phyloP scores from a whole-genome alignment of 441 rosid genomes.

The Populus tomentosa region DNA sequence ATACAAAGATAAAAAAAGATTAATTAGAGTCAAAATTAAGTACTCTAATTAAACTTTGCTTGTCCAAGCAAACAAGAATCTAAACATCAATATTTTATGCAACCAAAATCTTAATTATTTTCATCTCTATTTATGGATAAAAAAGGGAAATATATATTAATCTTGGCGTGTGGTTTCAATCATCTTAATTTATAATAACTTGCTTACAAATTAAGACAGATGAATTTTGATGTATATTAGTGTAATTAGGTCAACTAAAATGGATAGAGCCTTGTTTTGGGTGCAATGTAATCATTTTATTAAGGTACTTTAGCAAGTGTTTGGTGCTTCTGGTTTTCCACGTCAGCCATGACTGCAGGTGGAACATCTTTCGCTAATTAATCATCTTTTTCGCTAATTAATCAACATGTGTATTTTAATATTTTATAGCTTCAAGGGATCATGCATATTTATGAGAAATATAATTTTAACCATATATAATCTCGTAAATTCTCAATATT shows the following conservation, averaged over 20 bases:
- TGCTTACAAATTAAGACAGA: slow-evolving; percentile 25
- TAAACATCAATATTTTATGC: slow-evolving; percentile 9
- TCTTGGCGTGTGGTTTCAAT: slow-evolving; percentile 33
- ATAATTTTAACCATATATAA: background rate
- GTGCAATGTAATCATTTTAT: background rate
- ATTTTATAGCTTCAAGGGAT: background rate
- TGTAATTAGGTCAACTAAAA: slow-evolving; percentile 31
- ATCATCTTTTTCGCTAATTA: background rate
- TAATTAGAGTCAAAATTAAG: background rate
- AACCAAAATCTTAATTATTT: background rate
- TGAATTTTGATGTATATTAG: background rate
- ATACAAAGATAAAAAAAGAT: background rate
- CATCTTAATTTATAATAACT: slow-evolving; percentile 19
- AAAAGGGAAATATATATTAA: background rate
- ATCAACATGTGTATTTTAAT: background rate
- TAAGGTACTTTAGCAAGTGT: background rate
- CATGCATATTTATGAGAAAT: background rate
- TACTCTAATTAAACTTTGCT: background rate
- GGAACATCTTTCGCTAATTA: background rate
- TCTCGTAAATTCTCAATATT: background rate
- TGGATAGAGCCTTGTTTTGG: slow-evolving; percentile 14
- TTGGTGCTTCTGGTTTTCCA: slow-evolving; percentile 4
- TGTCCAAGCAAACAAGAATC: slow-evolving; percentile 6
- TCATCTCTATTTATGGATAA: background rate
- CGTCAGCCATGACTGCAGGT: slow-evolving; percentile 19